Conservation (phyloP, 495 filamentous ascomycete species). For the Pseudevernia furfuracea region DNA sequence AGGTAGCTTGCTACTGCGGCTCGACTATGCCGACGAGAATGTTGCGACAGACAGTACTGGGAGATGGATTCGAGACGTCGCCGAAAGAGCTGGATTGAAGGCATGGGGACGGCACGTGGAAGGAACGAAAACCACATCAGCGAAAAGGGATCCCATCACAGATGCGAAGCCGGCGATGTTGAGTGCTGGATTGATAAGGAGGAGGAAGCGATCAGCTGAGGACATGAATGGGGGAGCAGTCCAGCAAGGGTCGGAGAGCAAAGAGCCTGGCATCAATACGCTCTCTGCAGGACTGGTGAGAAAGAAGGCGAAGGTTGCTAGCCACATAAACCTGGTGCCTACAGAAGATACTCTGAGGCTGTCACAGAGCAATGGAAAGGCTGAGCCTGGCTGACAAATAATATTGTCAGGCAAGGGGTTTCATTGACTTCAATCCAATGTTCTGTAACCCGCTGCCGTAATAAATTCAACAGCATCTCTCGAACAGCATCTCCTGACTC, state of each 20-base stretch:
- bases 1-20: constrained; percentile 70
- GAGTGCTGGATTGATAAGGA: constrained; percentile 43
- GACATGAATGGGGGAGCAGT: constrained; percentile 31
- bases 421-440: neutral
- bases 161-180: constrained; percentile 30
- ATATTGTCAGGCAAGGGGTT: neutral
- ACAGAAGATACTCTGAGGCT: neutral
- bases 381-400: neutral
- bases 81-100: constrained; percentile 43
- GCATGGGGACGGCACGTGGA: constrained; percentile 49
- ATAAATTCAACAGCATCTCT: neutral
- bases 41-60: constrained; percentile 61
- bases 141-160: neutral
- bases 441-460: neutral
- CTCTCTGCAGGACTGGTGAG: constrained; percentile 52
- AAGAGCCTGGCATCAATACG: constrained; percentile 44
- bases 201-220: constrained; percentile 37
- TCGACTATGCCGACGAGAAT: constrained; percentile 70
- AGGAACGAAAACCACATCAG: constrained; percentile 32
- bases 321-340: neutral
- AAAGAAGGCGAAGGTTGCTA: constrained; percentile 29
- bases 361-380: constrained; percentile 10
- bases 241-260: constrained; percentile 19
- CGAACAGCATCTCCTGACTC: neutral
- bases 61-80: constrained; percentile 62